Evolutionary conservation across 257 asterid genomes (phyloP), one percentile per base, ranked within the genome.

Genomic region (Jaltomata sinuosa): DNA sequence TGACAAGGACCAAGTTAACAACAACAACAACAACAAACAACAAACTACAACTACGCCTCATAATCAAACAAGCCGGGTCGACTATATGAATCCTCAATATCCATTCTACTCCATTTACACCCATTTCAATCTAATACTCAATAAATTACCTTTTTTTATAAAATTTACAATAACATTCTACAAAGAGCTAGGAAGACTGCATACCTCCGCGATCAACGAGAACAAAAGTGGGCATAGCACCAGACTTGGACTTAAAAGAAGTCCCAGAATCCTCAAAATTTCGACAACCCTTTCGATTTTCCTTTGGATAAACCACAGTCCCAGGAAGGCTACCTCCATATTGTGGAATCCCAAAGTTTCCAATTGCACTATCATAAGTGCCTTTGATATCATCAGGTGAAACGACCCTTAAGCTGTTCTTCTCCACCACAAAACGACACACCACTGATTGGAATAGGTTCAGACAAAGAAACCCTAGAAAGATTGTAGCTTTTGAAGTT

Each of bases 241-340:
- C 99, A 84, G 97, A 84, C 69, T 90, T 92, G 22, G 97, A 85
- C 91, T 93, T 95, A 84, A 90, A 93, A 57, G 97, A 93, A 90
- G 88, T 87, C 84, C 90, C 89, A 83, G 80, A 89, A 85, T 90
- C 98, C 72, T 74, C 92, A 85, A 97, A 97, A 69, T 67, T 76
- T 25, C 85, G 86, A 86, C 99, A 97, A 8, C 98, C 99, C 84
- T 95, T 95, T 49, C 65, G 87, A 83, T 95, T 97, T 9, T 91
- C 93, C 84, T 92, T 94, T 0, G 98, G 97, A 36, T 85, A 94
- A 38, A 91, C 83, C 64, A 94, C 97, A 80, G 96, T 84, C 29
- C 98, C 99, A 31, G 98, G 91, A 96, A 97, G 87, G 84, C 96
- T 94, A 19, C 99, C 99, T 31, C 98, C 98, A 87, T 95, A 95